phyloP scores from a whole-genome alignment of 345 rosid genomes.

The Pistacia vera region DNA sequence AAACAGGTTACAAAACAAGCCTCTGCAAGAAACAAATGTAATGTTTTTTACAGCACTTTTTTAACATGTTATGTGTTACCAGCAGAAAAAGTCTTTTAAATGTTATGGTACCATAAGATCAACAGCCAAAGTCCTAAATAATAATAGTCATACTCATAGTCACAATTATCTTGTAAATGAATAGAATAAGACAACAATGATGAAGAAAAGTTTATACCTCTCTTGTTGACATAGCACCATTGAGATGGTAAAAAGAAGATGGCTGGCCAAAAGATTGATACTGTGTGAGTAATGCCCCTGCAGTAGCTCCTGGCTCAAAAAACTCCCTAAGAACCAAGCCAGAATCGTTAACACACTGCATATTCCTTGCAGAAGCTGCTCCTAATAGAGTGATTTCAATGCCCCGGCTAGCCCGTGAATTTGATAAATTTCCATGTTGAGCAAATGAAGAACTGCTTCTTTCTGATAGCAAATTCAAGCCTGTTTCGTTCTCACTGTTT shows the following conservation, averaged over 20 bases:
- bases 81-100: not conserved
- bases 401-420: constrained; percentile 51
- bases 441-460: constrained; percentile 44
- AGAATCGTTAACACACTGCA: constrained; percentile 61
- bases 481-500: constrained; percentile 34
- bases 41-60: not conserved
- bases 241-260: constrained; percentile 54
- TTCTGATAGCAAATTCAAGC: constrained; percentile 42
- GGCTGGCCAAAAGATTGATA: constrained; percentile 66
- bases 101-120: not conserved
- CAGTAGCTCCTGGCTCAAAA: constrained; percentile 64
- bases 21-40: not conserved
- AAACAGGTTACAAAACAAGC: not conserved
- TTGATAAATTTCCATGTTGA: constrained; percentile 46
- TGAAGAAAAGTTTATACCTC: constrained; percentile 58
- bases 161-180: not conserved
- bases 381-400: constrained; percentile 73
- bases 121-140: not conserved
- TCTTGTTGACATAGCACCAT: constrained; percentile 46
- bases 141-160: not conserved
- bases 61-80: not conserved
- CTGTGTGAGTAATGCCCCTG: constrained; percentile 66
- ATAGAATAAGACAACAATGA: constrained; percentile 12
- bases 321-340: constrained; percentile 81
- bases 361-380: constrained; percentile 59